Percentiles rank a stretch among this genome's conserved stretches.
These are phyloP conservation scores for Lichtheimia ramosa DNA, from an alignment of 371 early-diverging fungal genomes.

Conservation along the genomic window DNA sequence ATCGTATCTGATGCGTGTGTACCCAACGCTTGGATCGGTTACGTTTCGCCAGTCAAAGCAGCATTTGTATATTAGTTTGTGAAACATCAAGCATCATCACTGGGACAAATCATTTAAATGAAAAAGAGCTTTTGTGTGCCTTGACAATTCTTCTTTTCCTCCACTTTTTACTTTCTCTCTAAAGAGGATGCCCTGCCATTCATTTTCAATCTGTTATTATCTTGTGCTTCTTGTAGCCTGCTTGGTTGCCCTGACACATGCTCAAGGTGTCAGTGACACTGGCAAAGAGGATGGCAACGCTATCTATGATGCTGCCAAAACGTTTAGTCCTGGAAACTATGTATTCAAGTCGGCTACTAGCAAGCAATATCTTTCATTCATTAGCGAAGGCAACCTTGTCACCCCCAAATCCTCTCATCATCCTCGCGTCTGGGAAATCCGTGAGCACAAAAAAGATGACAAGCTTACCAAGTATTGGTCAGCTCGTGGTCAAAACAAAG, in stretches of 20 bases:
- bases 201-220: constrained; percentile 7
- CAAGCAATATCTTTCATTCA: constrained; percentile 17
- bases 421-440: constrained; percentile 20
- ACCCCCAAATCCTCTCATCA: constrained; percentile 6
- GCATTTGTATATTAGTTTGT: constrained; percentile 3
- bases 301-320: constrained; percentile 18
- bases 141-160: not conserved
- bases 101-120: not conserved
- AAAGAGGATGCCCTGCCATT: constrained; percentile 10
- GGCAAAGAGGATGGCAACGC: constrained; percentile 31
- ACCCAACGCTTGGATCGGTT: too few species aligned
- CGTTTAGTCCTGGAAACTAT: constrained; percentile 16
- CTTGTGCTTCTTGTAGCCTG: constrained; percentile 2
- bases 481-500: constrained; percentile 23
- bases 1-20: too few species aligned
- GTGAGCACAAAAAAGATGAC: constrained; percentile 19
- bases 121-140: not conserved
- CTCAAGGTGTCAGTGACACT: constrained; percentile 28
- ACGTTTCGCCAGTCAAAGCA: too few species aligned
- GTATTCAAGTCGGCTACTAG: constrained; percentile 17
- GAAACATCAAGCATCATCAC: not conserved
- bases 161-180: not conserved
- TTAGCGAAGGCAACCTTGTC: constrained; percentile 20
- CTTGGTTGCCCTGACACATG: constrained; percentile 10
- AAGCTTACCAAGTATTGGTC: constrained; percentile 26